Evolutionary conservation across 2,329 filamentous ascomycete genomes (phyloP).

Genomic region (Epichloe coenophiala): DNA sequence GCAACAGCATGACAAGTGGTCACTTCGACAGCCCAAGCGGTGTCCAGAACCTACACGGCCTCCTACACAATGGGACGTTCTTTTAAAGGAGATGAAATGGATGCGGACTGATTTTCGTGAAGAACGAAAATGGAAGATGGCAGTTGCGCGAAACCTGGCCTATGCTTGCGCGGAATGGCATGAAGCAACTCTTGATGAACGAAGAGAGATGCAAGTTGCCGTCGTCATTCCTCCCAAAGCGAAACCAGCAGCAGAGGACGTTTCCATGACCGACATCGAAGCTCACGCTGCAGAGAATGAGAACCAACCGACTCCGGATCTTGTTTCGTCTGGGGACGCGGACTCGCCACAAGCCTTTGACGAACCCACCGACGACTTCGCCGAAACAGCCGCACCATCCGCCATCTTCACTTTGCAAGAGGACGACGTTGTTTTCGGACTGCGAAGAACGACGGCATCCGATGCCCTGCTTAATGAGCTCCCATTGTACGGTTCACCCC

Average conservation of each 20-base stretch:
- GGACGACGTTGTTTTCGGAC: slow-evolving; percentile 67
- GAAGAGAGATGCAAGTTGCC: slow-evolving; percentile 54
- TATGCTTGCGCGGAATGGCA: slow-evolving; percentile 77
- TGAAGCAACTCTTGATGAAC: slow-evolving; percentile 47
- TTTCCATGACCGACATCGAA: slow-evolving; percentile 22
- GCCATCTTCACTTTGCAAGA: slow-evolving; percentile 73
- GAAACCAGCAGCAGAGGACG: slow-evolving; percentile 12
- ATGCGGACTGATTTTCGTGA: slow-evolving; percentile 94
- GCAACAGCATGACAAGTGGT: slow-evolving; percentile 87
- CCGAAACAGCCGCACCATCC: slow-evolving; percentile 50
- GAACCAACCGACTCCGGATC: slow-evolving; percentile 49
- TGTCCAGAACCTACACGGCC: slow-evolving; percentile 67
- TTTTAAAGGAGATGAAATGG: slow-evolving; percentile 91
- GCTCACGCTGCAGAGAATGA: slow-evolving; percentile 24
- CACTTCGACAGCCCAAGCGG: slow-evolving; percentile 75
- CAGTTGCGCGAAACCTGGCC: slow-evolving; percentile 66
- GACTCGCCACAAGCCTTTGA: slow-evolving; percentile 38
- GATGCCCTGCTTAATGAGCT: slow-evolving; percentile 70
- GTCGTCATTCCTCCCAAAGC: slow-evolving; percentile 33
- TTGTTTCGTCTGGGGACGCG: slow-evolving; percentile 49
- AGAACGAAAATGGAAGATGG: slow-evolving; percentile 86
- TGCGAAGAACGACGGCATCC: slow-evolving; percentile 59
- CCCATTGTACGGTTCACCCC: slow-evolving; percentile 60
- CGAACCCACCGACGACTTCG: slow-evolving; percentile 24
- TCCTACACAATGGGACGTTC: slow-evolving; percentile 69